Evolutionary conservation across 2,329 filamentous ascomycete genomes (phyloP), one percentile per base, ranked within the genome.

Genomic region (Aspergillus sp.): DNA sequence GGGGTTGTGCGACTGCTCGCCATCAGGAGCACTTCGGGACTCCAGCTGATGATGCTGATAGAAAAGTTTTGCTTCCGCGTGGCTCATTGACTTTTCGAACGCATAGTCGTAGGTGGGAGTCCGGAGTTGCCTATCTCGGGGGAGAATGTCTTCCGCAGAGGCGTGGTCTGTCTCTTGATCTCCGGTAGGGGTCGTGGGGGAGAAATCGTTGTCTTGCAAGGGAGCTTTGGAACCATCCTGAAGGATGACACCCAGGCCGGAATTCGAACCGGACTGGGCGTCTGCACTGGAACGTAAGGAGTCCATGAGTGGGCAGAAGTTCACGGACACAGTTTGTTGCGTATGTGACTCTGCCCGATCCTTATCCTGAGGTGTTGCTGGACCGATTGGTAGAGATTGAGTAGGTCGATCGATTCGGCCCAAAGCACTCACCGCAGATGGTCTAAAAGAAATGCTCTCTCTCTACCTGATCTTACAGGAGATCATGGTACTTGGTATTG

Each of bases 91-190:
- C 65, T 94, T 95, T 73, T 99, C 94, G 49, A 90, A 89, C 48
- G 93, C 88, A 65, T 93, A 91, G 72, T 97, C 92, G 75, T 96
- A 97, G 68, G 91, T 95, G 17, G 92, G 89, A 7, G 91, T 96
- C 68, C 87, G 87, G 52, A 79, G 75, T 66, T 83, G 80, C 38
- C 64, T 66, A 55, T 76, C 75, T 58, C 73, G 65, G 36, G 71
- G 65, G 19, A 75, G 64, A 31, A 74, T 64, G 21, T 65, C 63
- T n/a, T 54, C 41, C 20, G 51, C 16, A n/a, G 54, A 55, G 19
- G 34, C 14, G 7, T 55, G 50, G 43, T 58, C 53, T 45, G 53
- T 47, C n/a, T 49, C 49, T 31, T 50, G 47, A n/a, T 49, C 47
- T n/a, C 25, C 34, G 23, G 36, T n/a, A 46, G 49, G 23, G 14